These are phyloP conservation scores for Globisporangium mamillatum DNA, from an alignment of 352 stramenopile genomes.

Conservation along the genomic window DNA sequence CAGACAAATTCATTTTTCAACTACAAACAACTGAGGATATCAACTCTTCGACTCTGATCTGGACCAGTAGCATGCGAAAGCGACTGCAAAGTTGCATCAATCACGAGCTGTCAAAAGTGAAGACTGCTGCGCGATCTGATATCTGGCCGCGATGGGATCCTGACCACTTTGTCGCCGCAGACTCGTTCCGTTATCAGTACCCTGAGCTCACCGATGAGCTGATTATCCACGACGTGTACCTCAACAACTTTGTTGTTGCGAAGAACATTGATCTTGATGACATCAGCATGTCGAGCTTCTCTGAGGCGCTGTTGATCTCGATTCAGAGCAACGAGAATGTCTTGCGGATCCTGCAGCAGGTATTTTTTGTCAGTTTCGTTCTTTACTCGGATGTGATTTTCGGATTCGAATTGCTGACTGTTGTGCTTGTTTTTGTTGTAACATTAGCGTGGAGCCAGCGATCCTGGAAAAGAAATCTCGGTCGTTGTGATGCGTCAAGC, in stretches of 20 bases:
- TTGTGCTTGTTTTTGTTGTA: not conserved
- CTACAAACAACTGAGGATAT: slow-evolving; percentile 69
- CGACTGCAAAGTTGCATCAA: slow-evolving; percentile 51
- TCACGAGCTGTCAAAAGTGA: slow-evolving; percentile 65
- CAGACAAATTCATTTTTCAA: slow-evolving; percentile 55
- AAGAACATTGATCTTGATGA: slow-evolving; percentile 57
- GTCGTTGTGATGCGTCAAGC: slow-evolving; percentile 71
- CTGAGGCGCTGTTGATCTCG: slow-evolving; percentile 71
- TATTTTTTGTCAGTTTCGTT: slow-evolving; percentile 5
- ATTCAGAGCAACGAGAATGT: slow-evolving; percentile 85
- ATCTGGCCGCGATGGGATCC: slow-evolving; percentile 77
- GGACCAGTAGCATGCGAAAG: slow-evolving; percentile 69
- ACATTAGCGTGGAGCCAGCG: slow-evolving; percentile 46
- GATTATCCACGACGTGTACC: slow-evolving; percentile 78
- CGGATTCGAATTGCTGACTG: not conserved
- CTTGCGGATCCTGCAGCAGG: slow-evolving; percentile 68
- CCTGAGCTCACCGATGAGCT: slow-evolving; percentile 69
- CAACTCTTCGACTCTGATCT: slow-evolving; percentile 62
- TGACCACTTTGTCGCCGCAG: slow-evolving; percentile 81
- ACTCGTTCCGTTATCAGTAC: slow-evolving; percentile 87
- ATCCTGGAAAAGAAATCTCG: slow-evolving; percentile 51
- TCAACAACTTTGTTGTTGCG: slow-evolving; percentile 73
- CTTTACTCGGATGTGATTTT: not conserved
- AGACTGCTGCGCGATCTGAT: slow-evolving; percentile 42
- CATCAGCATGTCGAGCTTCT: slow-evolving; percentile 77